A percentile compares a stretch with the other conserved stretches of the same genome.
Evolutionary conservation across 2,329 filamentous ascomycete species (phyloP).

Genomic region (Ceratocystis colombiana): DNA sequence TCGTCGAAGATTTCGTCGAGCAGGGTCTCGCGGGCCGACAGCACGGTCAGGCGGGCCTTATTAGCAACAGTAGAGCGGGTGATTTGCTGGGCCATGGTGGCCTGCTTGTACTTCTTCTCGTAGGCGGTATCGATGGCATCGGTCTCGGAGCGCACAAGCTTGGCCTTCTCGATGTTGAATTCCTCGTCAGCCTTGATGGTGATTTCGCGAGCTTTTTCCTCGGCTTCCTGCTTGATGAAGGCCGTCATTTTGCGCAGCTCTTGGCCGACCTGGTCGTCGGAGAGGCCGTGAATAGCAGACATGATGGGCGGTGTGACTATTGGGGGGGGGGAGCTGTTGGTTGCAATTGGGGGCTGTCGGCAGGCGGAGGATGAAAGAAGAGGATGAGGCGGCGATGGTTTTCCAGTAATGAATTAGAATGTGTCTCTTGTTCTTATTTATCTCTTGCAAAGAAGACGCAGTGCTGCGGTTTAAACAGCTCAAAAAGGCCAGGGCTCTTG

Average conservation of each 20-base stretch:
- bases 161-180: constrained; percentile 97
- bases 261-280: constrained; percentile 95
- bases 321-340: background rate
- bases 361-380: background rate
- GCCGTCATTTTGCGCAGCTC: constrained; percentile 99
- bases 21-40: constrained; percentile 78
- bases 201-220: constrained; percentile 95
- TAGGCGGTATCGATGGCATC: constrained; percentile 83
- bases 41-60: constrained; percentile 84
- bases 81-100: constrained; percentile 97
- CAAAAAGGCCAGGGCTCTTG: constrained; percentile 9
- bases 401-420: background rate
- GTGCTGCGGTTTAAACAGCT: constrained; percentile 6
- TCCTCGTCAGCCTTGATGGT: constrained; percentile 98
- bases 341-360: background rate
- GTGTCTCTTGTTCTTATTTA: background rate
- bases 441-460: background rate
- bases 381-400: background rate
- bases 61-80: constrained; percentile 92
- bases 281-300: constrained; percentile 66
- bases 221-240: constrained; percentile 98
- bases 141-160: constrained; percentile 92
- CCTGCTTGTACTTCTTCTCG: constrained; percentile 99
- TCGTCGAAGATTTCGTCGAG: constrained; percentile 82
- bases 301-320: constrained; percentile 15